Evolutionary conservation across 2,329 filamentous ascomycete genomes (phyloP).

Genomic region (Fusarium agapanthi): DNA sequence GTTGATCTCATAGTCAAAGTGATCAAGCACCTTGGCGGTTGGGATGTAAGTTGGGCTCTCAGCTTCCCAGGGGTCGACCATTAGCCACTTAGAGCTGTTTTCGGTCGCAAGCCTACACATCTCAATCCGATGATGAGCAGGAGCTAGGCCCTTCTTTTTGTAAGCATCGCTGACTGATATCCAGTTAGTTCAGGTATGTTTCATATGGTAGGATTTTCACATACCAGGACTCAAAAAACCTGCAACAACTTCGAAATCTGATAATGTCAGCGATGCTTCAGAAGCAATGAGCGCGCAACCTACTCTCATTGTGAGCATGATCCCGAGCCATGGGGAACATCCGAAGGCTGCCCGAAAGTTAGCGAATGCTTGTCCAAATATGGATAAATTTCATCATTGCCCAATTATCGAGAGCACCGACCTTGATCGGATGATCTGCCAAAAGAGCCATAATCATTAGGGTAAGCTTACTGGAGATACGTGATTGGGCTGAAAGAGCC

Average conservation of each 20-base stretch:
- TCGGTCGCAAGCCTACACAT: conserved; percentile 88
- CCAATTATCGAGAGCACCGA: not conserved
- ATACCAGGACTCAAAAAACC: conserved; percentile 61
- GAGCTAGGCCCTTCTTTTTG: conserved; percentile 51
- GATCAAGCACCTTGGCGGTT: conserved; percentile 88
- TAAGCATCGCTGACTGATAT: conserved; percentile 47
- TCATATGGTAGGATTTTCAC: conserved; percentile 6
- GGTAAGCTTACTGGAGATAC: conserved; percentile 21
- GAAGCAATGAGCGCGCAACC: conserved; percentile 5
- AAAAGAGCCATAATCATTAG: not conserved
- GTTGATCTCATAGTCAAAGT: conserved; percentile 92
- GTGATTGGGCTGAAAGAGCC: conserved; percentile 60
- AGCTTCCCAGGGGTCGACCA: conserved; percentile 90
- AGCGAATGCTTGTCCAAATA: not conserved
- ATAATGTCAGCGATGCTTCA: conserved; percentile 3
- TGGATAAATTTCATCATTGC: not conserved
- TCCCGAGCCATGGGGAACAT: conserved; percentile 88
- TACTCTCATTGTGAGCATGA: conserved; percentile 66
- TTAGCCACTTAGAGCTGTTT: conserved; percentile 76
- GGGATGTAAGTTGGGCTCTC: conserved; percentile 83
- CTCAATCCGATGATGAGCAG: conserved; percentile 53
- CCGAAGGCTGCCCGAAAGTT: conserved; percentile 7
- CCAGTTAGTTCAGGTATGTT: not conserved
- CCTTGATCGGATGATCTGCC: not conserved
- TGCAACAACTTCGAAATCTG: conserved; percentile 80